Conservation (phyloP, 164 flowering plant species). For the Dillenia suffruticosa region DNA sequence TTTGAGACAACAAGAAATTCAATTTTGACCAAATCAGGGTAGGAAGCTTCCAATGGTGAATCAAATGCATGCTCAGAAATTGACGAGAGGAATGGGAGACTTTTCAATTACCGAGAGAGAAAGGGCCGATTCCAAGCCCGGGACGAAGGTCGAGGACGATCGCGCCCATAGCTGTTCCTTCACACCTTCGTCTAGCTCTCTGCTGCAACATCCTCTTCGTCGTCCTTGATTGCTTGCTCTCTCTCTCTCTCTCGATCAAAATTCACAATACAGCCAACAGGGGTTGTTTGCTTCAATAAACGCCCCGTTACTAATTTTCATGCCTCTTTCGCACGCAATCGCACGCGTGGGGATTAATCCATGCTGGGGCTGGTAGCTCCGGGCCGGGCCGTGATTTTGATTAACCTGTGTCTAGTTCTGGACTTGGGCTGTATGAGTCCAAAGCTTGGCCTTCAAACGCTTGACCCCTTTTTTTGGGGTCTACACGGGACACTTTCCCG, state of each 20-base stretch:
- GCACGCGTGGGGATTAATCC: too few relatives aligned
- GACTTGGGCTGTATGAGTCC: too few relatives aligned
- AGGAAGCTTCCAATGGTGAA: too few relatives aligned
- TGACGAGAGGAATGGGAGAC: background rate
- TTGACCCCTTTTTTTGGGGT: too few relatives aligned
- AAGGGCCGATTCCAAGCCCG: constrained; percentile 83
- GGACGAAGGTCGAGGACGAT: constrained; percentile 90
- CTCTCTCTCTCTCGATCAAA: constrained; percentile 1
- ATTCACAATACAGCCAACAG: constrained; percentile 1
- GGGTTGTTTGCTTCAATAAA: background rate
- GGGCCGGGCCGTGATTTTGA: too few relatives aligned
- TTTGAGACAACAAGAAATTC: background rate
- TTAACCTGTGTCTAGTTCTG: too few relatives aligned
- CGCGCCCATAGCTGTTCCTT: constrained; percentile 96
- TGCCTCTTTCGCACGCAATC: too few relatives aligned
- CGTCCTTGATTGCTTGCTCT: background rate
- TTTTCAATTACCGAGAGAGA: constrained; percentile 54
- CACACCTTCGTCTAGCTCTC: constrained; percentile 81
- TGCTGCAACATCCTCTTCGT: constrained; percentile 28
- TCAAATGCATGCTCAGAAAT: too few relatives aligned
- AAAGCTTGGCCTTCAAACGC: too few relatives aligned
- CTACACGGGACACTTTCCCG: too few relatives aligned
- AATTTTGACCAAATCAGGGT: background rate
- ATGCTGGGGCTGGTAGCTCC: too few relatives aligned
- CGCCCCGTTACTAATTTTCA: background rate